Conservation (phyloP, 805 yeast species). For the Starmerella vaccinii region DNA sequence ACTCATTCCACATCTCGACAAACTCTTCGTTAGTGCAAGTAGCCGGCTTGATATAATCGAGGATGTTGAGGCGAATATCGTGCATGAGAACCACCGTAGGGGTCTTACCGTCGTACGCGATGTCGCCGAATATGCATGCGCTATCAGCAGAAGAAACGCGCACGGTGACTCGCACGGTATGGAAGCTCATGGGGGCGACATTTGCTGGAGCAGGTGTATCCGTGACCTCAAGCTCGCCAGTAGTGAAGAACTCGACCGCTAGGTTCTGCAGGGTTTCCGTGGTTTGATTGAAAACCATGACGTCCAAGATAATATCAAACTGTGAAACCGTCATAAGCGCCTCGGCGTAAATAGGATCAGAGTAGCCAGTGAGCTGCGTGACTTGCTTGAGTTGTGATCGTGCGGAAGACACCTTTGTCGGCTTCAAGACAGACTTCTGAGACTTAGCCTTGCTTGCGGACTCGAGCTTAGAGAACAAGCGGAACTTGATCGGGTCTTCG, state of each 20-base stretch:
- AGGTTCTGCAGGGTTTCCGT: conserved; percentile 77
- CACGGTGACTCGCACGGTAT: conserved; percentile 74
- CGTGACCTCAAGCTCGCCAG: conserved; percentile 90
- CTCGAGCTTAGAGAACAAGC: conserved; percentile 20
- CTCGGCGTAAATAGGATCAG: conserved; percentile 96
- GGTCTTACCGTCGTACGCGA: conserved; percentile 91
- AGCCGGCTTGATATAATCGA: conserved; percentile 97
- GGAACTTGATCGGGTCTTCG: conserved; percentile 25
- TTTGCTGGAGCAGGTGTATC: conserved; percentile 84
- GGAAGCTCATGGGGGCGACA: conserved; percentile 96
- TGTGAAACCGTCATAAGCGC: conserved; percentile 94
- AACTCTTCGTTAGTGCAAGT: conserved; percentile 76
- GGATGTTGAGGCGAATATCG: conserved; percentile 90
- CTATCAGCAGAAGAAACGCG: conserved; percentile 96
- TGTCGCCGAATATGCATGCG: conserved; percentile 95
- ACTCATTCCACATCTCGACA: conserved; percentile 98
- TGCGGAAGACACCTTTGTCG: conserved; percentile 9
- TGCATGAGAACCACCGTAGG: conserved; percentile 85
- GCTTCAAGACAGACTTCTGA: background rate
- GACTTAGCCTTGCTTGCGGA: background rate
- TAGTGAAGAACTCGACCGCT: conserved; percentile 87
- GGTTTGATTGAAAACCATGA: conserved; percentile 88
- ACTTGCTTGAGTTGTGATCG: conserved; percentile 78
- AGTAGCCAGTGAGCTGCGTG: conserved; percentile 91
- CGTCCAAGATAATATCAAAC: conserved; percentile 90